These are phyloP conservation scores for Musa beccarii DNA, from an alignment of 176 grass and related monocot genomes.

Conservation along the genomic window DNA sequence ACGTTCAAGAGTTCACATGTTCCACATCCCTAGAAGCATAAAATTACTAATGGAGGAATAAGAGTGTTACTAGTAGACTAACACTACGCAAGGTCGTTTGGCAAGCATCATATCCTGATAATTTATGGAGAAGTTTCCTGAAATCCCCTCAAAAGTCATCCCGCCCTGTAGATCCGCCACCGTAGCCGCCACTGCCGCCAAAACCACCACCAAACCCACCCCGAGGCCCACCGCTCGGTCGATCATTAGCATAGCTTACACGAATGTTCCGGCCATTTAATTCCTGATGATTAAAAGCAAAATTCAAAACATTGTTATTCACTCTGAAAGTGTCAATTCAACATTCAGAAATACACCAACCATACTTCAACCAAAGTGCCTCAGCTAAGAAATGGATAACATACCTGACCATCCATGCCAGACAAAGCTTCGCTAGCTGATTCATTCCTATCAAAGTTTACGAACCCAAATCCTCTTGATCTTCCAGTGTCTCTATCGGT, in stretches of 20 bases:
- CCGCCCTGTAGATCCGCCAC: slow-evolving; percentile 3
- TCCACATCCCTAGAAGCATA: no score
- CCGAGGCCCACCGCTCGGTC: slow-evolving; percentile 23
- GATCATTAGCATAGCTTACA: slow-evolving; percentile 62
- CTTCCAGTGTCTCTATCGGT: slow-evolving; percentile 51
- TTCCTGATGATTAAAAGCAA: slow-evolving; percentile 33
- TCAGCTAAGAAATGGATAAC: not conserved
- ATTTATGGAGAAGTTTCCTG: not conserved
- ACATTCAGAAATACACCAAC: not conserved
- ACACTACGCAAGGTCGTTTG: no score
- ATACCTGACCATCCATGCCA: slow-evolving; percentile 74
- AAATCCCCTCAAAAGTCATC: not conserved
- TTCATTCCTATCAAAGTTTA: slow-evolving; percentile 28
- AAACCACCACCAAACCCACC: slow-evolving; percentile 3
- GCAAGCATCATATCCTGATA: no score
- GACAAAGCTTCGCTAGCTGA: slow-evolving; percentile 27
- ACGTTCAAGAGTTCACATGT: no score
- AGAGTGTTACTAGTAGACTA: no score
- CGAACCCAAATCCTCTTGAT: slow-evolving; percentile 93
- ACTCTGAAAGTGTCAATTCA: not conserved
- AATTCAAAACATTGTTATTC: not conserved
- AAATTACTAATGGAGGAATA: no score
- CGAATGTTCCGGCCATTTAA: slow-evolving; percentile 46
- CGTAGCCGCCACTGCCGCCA: not conserved
- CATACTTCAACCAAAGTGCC: not conserved